Evolutionary conservation across 441 rosid species (phyloP), one percentile per base, ranked within the genome.

Genomic region (Mallotus japonicus): DNA sequence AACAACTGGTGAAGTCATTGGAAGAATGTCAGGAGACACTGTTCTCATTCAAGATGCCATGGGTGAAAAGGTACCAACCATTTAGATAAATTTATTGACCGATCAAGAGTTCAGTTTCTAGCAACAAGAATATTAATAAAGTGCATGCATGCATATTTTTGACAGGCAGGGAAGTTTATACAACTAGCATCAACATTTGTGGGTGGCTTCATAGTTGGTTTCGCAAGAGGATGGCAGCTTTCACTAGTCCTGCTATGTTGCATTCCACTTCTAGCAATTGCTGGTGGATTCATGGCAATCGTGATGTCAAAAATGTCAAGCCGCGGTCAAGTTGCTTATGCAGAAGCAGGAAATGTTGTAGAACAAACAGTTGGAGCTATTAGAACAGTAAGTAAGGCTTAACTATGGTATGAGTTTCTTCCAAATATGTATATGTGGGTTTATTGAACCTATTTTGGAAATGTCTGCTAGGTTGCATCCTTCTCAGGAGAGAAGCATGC

Each of bases 21-120:
- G 91, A 65, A 86, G 98, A 66, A 91, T 92, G 97, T 91, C 98
- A 0, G 93, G 96, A 3, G 98, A 92, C 76, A 92, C 96, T 1
- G 77, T 92, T 73, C 90, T 89, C 17, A 88, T 90, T 77, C 98
- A 88, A 77, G 92, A 93, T 14, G 93, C 95, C 58, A 86, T 93
- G 88, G 97, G 97, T 15, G 98, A 93, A 70, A 91, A 91, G 91
- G 96, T 89, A 58, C 8, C 4, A 54, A 13, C 34, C 10, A 1
- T 51, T 42, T 3, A 9, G 19, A 44, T 65, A 9, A 11, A n/a
- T 46, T 59, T 8, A 9, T 8, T 8, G 4, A 5, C 19, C 32
- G 19, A 20, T 37, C 6, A 4, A 37, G 40, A 37, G 40, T 37
- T 37, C 5, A 37, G 2, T 37, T 6, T 37, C 40, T 37, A 37